Percentiles rank a stretch among this genome's conserved stretches.
phyloP scores from a whole-genome alignment of 306 rosid genomes.

The Acacia crassicarpa region DNA sequence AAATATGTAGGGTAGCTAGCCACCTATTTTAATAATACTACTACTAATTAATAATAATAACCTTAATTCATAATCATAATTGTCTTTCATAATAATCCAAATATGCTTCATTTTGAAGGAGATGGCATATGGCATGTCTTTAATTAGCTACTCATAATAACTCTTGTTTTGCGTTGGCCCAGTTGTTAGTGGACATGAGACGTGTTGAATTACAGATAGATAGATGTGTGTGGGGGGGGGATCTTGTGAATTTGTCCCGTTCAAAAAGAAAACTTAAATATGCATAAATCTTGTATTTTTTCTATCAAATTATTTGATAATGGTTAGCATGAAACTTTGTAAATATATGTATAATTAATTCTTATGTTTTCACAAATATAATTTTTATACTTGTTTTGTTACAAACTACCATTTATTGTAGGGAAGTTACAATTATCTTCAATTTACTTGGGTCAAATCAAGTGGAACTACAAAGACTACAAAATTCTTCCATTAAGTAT shows the following conservation, averaged over 20 bases:
- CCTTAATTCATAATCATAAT: neutral
- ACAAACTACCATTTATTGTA: no score
- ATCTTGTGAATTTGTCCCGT: neutral
- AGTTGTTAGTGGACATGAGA: neutral
- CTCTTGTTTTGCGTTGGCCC: neutral
- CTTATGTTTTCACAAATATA: no score
- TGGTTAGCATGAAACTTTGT: neutral
- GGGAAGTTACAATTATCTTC: no score
- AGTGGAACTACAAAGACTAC: no score
- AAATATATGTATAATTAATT: no score
- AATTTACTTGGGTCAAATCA: no score
- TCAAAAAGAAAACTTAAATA: no score
- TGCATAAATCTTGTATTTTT: no score
- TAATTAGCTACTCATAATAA: neutral
- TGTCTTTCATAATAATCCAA: neutral
- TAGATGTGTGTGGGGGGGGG: neutral
- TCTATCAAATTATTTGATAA: neutral
- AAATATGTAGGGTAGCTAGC: neutral
- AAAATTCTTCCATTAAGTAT: no score
- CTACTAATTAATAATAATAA: neutral
- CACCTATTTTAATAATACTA: neutral
- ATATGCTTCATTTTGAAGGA: constrained; percentile 10
- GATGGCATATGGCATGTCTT: constrained; percentile 3
- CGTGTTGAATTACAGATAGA: neutral
- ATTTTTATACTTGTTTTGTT: no score